Conservation (phyloP, 768 basidiomycete species). For the Trametes meyenii region DNA sequence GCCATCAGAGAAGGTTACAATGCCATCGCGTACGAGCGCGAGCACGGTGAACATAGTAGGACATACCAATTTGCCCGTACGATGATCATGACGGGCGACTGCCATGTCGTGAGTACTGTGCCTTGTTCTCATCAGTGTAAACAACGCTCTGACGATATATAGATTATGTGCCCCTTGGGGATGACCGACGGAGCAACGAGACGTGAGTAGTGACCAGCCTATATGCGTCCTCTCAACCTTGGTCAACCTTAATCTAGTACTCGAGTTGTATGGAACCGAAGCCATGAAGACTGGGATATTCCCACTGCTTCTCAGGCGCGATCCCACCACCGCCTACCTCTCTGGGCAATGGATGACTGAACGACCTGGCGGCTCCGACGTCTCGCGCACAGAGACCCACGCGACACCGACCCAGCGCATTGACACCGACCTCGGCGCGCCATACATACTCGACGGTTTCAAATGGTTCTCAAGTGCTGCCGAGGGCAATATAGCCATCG, state of each 20-base stretch:
- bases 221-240: background rate
- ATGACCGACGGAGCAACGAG: constrained; percentile 81
- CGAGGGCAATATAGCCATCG: constrained; percentile 69
- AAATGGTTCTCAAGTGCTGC: constrained; percentile 87
- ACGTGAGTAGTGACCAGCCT: constrained; percentile 26
- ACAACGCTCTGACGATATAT: background rate
- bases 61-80: constrained; percentile 65
- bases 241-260: background rate
- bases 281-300: constrained; percentile 61
- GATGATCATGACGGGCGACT: constrained; percentile 62
- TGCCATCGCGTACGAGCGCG: constrained; percentile 66
- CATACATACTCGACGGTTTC: constrained; percentile 64
- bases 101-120: constrained; percentile 50
- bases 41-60: constrained; percentile 60
- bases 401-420: constrained; percentile 44
- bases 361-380: constrained; percentile 76
- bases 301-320: constrained; percentile 59
- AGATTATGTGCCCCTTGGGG: constrained; percentile 72
- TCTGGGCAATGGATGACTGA: constrained; percentile 87
- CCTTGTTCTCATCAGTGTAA: background rate
- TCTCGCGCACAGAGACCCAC: constrained; percentile 69
- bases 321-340: constrained; percentile 61
- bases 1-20: constrained; percentile 65
- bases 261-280: constrained; percentile 63
- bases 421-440: constrained; percentile 44